Percentiles rank a stretch among this genome's conserved stretches.
These are phyloP conservation scores for Micractinium conductrix DNA, from an alignment of 139 green algal species.

Conservation along the genomic window DNA sequence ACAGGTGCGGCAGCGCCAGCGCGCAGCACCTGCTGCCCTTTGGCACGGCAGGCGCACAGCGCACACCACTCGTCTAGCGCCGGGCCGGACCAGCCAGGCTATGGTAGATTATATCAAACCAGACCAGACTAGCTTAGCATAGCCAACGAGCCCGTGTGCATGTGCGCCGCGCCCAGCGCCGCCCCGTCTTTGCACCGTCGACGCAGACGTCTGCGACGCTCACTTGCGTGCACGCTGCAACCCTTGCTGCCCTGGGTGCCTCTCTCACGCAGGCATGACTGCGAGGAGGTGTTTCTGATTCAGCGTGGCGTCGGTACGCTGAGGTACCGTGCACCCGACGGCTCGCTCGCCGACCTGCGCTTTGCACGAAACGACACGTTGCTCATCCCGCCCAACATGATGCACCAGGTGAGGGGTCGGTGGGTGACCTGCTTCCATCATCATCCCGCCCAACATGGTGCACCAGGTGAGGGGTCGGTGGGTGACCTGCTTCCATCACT, in stretches of 20 bases:
- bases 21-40: too few relatives aligned
- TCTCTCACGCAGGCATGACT: background rate
- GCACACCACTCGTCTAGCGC: too few relatives aligned
- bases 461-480: too few relatives aligned
- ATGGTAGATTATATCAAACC: too few relatives aligned
- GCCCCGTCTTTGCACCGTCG: too few relatives aligned
- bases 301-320: background rate
- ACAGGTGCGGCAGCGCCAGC: background rate
- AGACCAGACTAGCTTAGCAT: too few relatives aligned
- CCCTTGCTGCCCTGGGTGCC: too few relatives aligned
- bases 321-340: background rate
- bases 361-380: background rate
- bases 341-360: background rate
- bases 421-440: background rate
- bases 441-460: background rate
- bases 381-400: background rate
- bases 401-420: background rate
- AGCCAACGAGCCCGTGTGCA: too few relatives aligned
- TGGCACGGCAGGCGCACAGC: too few relatives aligned
- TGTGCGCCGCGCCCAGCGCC: too few relatives aligned
- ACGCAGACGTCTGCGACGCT: too few relatives aligned
- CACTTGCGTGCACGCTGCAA: background rate
- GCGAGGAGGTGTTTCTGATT: slow-evolving; percentile 17
- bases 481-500: background rate
- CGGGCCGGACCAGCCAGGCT: too few relatives aligned